A percentile compares a stretch with the other conserved stretches of the same genome.
phyloP scores from a whole-genome alignment of 2,329 filamentous ascomycete genomes.

The Penicillium polonicum region DNA sequence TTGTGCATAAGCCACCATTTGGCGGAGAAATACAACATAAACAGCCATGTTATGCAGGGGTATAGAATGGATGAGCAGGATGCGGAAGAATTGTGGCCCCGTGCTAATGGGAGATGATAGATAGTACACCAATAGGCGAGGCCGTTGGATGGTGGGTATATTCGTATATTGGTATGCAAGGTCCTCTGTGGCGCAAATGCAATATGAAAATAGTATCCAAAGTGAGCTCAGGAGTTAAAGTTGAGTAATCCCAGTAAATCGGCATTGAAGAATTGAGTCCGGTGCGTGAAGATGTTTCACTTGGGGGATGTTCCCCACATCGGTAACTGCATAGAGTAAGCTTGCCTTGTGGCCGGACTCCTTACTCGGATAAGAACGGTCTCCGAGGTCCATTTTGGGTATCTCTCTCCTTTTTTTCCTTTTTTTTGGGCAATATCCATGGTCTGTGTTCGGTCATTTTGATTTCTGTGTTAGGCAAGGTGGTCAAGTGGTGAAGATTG shows the following conservation, averaged over 20 bases:
- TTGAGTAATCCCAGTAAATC: background rate
- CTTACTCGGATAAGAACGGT: slow-evolving; percentile 8
- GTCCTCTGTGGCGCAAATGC: background rate
- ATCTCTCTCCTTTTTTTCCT: background rate
- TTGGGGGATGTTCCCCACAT: slow-evolving; percentile 15
- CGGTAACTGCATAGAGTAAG: slow-evolving; percentile 9
- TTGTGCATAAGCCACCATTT: background rate
- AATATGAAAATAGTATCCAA: no score
- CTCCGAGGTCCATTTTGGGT: background rate
- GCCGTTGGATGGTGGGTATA: background rate
- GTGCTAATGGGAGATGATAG: background rate
- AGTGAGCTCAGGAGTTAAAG: slow-evolving; percentile 1
- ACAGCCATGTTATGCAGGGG: background rate
- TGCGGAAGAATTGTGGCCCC: background rate
- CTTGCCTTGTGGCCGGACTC: background rate
- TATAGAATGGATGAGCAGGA: background rate
- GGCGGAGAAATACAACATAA: slow-evolving; percentile 8
- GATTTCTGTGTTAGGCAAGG: background rate
- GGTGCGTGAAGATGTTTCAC: slow-evolving; percentile 24
- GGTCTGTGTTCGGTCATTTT: background rate
- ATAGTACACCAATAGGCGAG: background rate
- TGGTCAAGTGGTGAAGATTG: background rate
- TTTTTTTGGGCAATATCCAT: background rate
- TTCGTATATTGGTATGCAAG: background rate
- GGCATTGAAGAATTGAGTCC: slow-evolving; percentile 6